phyloP scores from a whole-genome alignment of 495 filamentous ascomycete genomes.

The Cercophora samala region DNA sequence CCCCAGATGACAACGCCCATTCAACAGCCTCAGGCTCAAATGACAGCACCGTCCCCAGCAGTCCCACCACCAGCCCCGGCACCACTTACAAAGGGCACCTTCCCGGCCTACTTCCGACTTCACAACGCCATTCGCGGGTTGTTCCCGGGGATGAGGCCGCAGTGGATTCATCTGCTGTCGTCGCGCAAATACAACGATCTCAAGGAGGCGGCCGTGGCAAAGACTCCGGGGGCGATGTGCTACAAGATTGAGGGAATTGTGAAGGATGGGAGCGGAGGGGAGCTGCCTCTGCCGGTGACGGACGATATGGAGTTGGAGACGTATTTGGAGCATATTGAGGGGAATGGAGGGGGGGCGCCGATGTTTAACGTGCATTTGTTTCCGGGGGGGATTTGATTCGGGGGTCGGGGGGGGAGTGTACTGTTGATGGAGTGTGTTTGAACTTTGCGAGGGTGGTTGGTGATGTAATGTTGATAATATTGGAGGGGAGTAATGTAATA shows the following conservation, averaged over 20 bases:
- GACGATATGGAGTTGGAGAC: constrained; percentile 67
- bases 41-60: constrained; percentile 14
- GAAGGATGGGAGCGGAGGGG: constrained; percentile 54
- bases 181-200: constrained; percentile 56
- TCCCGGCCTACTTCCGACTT: constrained; percentile 64
- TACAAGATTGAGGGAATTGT: constrained; percentile 63
- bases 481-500: too few relatives aligned
- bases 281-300: constrained; percentile 58
- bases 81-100: constrained; percentile 19
- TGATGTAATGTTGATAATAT: too few relatives aligned
- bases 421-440: too few relatives aligned
- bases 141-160: constrained; percentile 41
- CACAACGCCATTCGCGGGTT: constrained; percentile 46
- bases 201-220: constrained; percentile 50
- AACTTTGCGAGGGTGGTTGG: too few relatives aligned
- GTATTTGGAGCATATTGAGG: constrained; percentile 61
- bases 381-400: constrained; percentile 2
- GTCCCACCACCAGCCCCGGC: constrained; percentile 13
- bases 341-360: constrained; percentile 55
- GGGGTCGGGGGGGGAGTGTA: too few relatives aligned
- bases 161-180: constrained; percentile 61
- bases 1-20: background rate
- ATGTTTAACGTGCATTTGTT: constrained; percentile 56
- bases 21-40: background rate
- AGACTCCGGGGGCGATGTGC: constrained; percentile 54